Evolutionary conservation across 75 land plant species (phyloP).

Genomic region (Isoetes taiwanensis): DNA sequence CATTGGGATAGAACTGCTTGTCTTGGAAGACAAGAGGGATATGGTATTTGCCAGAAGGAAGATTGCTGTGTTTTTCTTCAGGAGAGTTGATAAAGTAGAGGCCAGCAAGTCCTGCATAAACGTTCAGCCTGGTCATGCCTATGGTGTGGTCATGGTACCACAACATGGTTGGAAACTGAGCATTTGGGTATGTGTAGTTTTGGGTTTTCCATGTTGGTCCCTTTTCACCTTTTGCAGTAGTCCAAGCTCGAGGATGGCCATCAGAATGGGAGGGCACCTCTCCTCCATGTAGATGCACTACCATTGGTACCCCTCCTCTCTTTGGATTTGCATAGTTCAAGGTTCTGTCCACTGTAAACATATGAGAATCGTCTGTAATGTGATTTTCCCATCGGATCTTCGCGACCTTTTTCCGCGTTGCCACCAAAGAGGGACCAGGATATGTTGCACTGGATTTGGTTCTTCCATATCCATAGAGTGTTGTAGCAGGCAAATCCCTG

Average conservation of each 20-base stretch:
- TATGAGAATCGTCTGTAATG: slow-evolving; percentile 8
- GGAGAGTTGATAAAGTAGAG: slow-evolving; percentile 8
- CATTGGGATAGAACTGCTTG: slow-evolving; percentile 11
- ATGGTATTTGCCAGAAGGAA: too few species aligned
- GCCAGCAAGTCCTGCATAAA: slow-evolving; percentile 9
- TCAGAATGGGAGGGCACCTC: slow-evolving; percentile 7
- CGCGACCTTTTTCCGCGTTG: neutral
- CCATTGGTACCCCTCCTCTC: slow-evolving; percentile 10
- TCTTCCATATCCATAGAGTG: slow-evolving; percentile 15
- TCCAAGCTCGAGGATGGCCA: slow-evolving; percentile 17
- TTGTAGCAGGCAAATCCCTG: slow-evolving; percentile 19
- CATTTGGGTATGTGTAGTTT: slow-evolving; percentile 8
- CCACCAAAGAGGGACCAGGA: slow-evolving; percentile 19
- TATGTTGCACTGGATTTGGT: slow-evolving; percentile 5
- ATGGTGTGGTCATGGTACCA: slow-evolving; percentile 23
- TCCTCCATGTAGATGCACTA: slow-evolving; percentile 14
- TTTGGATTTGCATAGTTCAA: slow-evolving; percentile 8
- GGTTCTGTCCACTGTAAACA: slow-evolving; percentile 3
- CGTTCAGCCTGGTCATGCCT: slow-evolving; percentile 18
- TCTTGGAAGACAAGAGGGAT: slow-evolving; percentile 12
- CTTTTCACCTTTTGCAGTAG: neutral
- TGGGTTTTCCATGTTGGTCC: slow-evolving; percentile 5
- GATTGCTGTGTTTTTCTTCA: too few species aligned
- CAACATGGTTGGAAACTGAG: slow-evolving; percentile 8
- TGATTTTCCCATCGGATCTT: slow-evolving; percentile 20